A percentile compares a stretch with the other conserved stretches of the same genome.
Conservation (phyloP, 1,284 basidiomycete genomes). For the Bjerkandera adusta region DNA sequence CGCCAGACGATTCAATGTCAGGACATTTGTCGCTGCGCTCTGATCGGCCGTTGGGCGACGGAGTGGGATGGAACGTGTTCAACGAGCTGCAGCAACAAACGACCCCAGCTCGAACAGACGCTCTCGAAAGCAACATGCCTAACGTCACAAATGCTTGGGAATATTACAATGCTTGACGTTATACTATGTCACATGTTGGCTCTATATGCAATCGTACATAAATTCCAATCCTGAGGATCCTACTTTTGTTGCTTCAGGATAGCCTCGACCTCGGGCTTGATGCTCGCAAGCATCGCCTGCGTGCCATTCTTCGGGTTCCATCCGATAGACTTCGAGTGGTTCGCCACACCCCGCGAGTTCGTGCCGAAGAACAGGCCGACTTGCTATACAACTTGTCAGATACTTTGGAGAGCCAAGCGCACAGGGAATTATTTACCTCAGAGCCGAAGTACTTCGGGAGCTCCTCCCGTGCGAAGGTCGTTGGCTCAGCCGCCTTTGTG, state of each 20-base stretch:
- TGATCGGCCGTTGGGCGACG: no score
- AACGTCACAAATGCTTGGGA: no score
- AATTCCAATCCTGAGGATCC: no score
- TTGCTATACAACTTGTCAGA: background rate
- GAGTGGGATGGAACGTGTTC: no score
- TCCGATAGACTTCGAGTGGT: conserved; percentile 39
- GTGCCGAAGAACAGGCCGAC: conserved; percentile 31
- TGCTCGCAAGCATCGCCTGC: conserved; percentile 32
- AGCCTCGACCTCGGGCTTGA: conserved; percentile 30
- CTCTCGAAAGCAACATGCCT: no score
- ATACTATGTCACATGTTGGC: no score
- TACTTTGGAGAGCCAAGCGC: background rate
- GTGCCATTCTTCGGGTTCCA: conserved; percentile 34
- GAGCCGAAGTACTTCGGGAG: conserved; percentile 12
- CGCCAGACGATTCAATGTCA: no score
- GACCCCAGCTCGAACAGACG: no score
- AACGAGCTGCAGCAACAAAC: no score
- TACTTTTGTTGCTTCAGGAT: conserved; percentile 27
- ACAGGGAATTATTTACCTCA: conserved; percentile 11
- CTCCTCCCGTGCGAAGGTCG: conserved; percentile 8
- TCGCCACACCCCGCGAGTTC: conserved; percentile 41
- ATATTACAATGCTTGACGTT: no score
- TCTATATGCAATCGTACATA: no score
- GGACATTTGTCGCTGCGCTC: no score
- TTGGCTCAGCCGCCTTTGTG: conserved; percentile 4